Evolutionary conservation across 2,329 filamentous ascomycete genomes (phyloP).

Genomic region (Aulographum hederae): DNA sequence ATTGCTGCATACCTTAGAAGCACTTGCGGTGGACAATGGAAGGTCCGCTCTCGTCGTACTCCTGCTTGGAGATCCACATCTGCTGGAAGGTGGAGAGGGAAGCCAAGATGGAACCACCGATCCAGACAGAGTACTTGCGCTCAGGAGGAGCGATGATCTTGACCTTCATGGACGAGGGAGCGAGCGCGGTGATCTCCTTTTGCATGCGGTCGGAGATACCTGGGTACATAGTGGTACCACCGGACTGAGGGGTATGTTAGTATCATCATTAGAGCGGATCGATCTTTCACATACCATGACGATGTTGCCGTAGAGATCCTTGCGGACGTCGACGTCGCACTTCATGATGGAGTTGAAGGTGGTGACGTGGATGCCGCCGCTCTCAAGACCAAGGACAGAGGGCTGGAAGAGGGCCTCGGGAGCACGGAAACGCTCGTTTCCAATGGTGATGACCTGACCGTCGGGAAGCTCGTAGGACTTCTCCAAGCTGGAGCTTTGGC

Average conservation of each 20-base stretch:
- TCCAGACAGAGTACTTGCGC: conserved; percentile 99
- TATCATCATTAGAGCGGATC: too few relatives aligned
- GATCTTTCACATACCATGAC: conserved; percentile 65
- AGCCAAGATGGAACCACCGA: conserved; percentile 99
- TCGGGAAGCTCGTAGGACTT: conserved; percentile 99
- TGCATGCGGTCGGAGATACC: conserved; percentile 99
- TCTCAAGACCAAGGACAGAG: conserved; percentile 93
- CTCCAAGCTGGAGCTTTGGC: conserved; percentile 96
- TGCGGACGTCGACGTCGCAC: conserved; percentile 99
- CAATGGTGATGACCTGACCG: conserved; percentile 98
- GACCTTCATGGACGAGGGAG: conserved; percentile 99
- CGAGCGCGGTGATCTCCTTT: conserved; percentile 99
- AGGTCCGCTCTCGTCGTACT: conserved; percentile 99
- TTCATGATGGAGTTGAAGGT: conserved; percentile 99
- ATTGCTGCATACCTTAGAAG: too few relatives aligned
- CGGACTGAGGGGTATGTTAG: conserved; percentile 49
- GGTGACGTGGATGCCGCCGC: conserved; percentile 96
- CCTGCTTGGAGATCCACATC: conserved; percentile 99
- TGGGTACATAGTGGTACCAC: conserved; percentile 99
- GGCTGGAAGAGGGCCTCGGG: conserved; percentile 99
- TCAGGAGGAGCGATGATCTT: conserved; percentile 99
- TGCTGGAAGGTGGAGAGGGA: conserved; percentile 99
- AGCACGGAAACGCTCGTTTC: conserved; percentile 99
- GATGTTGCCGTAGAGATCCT: conserved; percentile 99
- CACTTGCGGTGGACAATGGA: conserved; percentile 99